Base-by-base conservation (phyloP, 352 stramenopile genomes). In the Detonula confervacea region DNA sequence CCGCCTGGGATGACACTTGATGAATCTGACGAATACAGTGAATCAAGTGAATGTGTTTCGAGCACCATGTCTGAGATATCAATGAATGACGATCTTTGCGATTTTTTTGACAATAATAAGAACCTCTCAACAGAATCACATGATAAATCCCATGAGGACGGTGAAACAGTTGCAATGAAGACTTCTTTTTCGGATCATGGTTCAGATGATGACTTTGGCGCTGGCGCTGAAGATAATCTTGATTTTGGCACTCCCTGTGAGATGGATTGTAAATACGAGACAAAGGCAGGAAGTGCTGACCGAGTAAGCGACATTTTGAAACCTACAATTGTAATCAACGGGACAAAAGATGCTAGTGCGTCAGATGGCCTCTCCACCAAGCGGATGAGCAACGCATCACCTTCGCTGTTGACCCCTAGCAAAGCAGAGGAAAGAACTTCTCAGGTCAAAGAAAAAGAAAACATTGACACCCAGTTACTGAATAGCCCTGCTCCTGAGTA, bases 51-150 rank as follows among this genome's bases (percentile, higher is more conserved):
- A 33, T 72, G 57, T 18, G 42, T 16, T 35, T 51, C 49, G 14
- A 76, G 57, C 37, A 49, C 35, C 22, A 37, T 54, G 35, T 81
- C 73, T 7, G 49, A 76, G 18, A 44, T 74, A 47, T 80, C 72
- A 7, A 16, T 46, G 7, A 80, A 67, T 61, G 65, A 81, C 37
- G 22, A 61, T 52, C 44, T 77, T 1, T 81, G 73, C 30, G 59
- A 46, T 8, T 81, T 77, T 25, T 81, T 81, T 22, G 65, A 76
- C 1, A 68, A 63, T 22, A 57, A 46, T 12, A 37, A 47, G 30
- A 14, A 25, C 30, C 33, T 42, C 33, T 12, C 11, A 11, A 20
- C 18, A 37, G 29, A 27, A 29, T 5, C 27, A 49, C 14, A 0
- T 51, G 14, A 7, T 37, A 65, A 52, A 37, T 2, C 33, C 3